Evolutionary conservation across 768 basidiomycete genomes (phyloP), one percentile per base, ranked within the genome.

Genomic region (Chalciporus pseudorubinellus): DNA sequence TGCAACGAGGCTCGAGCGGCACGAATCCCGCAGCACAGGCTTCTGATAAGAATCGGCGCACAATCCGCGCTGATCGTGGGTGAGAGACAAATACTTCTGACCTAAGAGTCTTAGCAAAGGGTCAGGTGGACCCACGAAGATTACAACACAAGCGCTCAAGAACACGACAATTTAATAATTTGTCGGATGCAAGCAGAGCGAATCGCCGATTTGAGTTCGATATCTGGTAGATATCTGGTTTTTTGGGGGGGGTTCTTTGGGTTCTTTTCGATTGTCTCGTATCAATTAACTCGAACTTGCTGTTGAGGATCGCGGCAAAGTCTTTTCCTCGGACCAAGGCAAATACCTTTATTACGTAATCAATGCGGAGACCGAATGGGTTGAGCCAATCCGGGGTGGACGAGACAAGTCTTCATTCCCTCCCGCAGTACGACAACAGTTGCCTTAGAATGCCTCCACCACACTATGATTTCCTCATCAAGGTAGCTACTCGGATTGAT

Each of bases 401-500:
- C 34, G 31, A 33, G 40, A 51, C 29, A 26, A 24, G 6, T 28
- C 16, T 24, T 39, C 22, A 9, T 31, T 40, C 8, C 13, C 19
- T 29, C 28, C n/a, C 38, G 19, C 19, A 21, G 20, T 5, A 18
- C 34, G 34, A 36, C 39, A 20, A 40, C 20, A 22, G 21, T 16
- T 22, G 38, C 39, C 20, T 44, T 31, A 64, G 56, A 59, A 92
- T 92, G 90, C 89, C 90, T 46, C 88, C 90, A 50, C 89, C 92
- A 46, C 93, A 97, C 73, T 98, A 98, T 76, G 95, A 98, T 77
- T 95, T 97, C 65, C 81, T 95, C 72, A 92, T 94, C 84, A 95
- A 90, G 78, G 90, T 88, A 48, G 34, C 29, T 39, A 3, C 31
- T 14, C 41, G 46, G n/a, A 48, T 36, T 52, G 55, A 39, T 42